Evolutionary conservation across 1,139 yeast species (phyloP).

Genomic region (Yamadazyma sp.): DNA sequence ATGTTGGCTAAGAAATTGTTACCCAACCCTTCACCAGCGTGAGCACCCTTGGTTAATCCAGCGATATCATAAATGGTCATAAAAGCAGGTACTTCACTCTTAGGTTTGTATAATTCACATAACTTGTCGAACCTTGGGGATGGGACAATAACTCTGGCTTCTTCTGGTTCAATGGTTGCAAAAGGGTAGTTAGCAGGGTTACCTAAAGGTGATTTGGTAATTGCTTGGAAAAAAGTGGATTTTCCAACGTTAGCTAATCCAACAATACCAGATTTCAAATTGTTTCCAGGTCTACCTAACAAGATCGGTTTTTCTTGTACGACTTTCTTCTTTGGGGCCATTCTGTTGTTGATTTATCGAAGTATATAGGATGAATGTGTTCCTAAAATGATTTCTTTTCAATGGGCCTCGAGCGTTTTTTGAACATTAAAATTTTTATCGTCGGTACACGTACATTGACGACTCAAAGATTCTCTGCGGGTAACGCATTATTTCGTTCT

Average conservation of each 20-base stretch:
- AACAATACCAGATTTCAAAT: conserved; percentile 93
- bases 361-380: background rate
- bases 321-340: conserved; percentile 95
- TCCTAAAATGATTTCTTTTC: conserved; percentile 1
- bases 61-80: conserved; percentile 97
- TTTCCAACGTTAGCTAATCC: conserved; percentile 97
- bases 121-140: conserved; percentile 83
- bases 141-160: conserved; percentile 96
- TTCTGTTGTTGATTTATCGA: conserved; percentile 22
- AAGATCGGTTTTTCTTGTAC: conserved; percentile 82
- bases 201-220: conserved; percentile 88
- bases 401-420: too few relatives aligned
- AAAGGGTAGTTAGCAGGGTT: conserved; percentile 98
- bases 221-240: conserved; percentile 86
- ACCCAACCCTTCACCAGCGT: conserved; percentile 97
- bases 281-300: conserved; percentile 98
- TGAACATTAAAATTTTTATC: conserved; percentile 9
- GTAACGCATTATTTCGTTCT: conserved; percentile 6
- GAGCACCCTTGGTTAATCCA: conserved; percentile 96
- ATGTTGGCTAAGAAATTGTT: conserved; percentile 96
- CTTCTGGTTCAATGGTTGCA: conserved; percentile 99
- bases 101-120: conserved; percentile 73
- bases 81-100: conserved; percentile 87
- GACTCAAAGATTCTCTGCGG: conserved; percentile 6
- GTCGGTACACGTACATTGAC: conserved; percentile 9